Evolutionary conservation across 768 basidiomycete species (phyloP).

Genomic region (Paxillus ammoniavirescens): DNA sequence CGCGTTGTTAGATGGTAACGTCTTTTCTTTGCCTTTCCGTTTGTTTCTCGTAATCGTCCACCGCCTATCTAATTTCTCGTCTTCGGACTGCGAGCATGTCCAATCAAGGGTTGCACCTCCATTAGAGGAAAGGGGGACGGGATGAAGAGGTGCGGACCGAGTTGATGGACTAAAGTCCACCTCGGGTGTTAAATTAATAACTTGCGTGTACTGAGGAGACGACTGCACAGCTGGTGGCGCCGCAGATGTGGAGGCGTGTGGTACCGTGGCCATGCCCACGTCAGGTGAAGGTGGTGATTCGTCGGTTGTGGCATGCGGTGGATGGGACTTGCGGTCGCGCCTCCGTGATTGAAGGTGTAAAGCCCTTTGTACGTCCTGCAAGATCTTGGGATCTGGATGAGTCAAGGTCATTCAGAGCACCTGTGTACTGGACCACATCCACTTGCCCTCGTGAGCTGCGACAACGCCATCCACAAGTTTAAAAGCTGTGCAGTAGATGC

Average conservation of each 20-base stretch:
- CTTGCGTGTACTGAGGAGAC: constrained; percentile 23
- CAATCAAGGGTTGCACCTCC: constrained; percentile 74
- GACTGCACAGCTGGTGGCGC: constrained; percentile 11
- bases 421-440: constrained; percentile 3
- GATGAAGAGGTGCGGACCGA: constrained; percentile 47
- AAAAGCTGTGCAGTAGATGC: constrained; percentile 5
- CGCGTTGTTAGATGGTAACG: constrained; percentile 38
- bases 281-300: constrained; percentile 27
- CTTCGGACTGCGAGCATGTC: constrained; percentile 54
- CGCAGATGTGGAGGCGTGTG: constrained; percentile 33
- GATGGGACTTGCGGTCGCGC: constrained; percentile 53
- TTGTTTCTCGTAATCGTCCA: constrained; percentile 58
- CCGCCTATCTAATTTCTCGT: constrained; percentile 56
- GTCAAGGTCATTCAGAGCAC: constrained; percentile 11
- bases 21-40: constrained; percentile 54
- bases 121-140: constrained; percentile 67
- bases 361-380: constrained; percentile 79
- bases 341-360: constrained; percentile 71
- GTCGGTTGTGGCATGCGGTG: constrained; percentile 13
- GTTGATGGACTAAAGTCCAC: constrained; percentile 73
- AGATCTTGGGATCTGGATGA: constrained; percentile 65
- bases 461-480: constrained; percentile 6
- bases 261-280: constrained; percentile 24
- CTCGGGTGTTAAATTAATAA: constrained; percentile 35
- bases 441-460: constrained; percentile 73